Evolutionary conservation across 2,329 filamentous ascomycete species (phyloP), one percentile per base, ranked within the genome.

Genomic region (Colletotrichum higginsianum): DNA sequence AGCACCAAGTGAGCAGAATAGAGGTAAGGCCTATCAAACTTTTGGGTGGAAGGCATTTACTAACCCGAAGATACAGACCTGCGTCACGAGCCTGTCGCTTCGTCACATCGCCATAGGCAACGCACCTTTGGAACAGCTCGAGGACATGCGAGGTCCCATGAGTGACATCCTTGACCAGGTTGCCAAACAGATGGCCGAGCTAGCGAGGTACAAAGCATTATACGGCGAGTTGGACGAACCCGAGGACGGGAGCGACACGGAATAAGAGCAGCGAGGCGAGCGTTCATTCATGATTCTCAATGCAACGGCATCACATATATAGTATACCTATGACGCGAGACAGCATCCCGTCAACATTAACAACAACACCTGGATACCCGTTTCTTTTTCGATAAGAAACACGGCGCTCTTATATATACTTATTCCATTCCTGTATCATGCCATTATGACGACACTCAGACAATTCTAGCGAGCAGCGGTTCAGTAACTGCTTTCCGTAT

Each of bases 1-100:
- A 97, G 80, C 95, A 98, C 80, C 95, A 98, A 87, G 93, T 99
- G 76, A 95, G 93, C 80, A 91, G 96, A 78, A 97, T 99, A 80
- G 96, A 99, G 91, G 95, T 97, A 86, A 83, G 92, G 83, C 18
- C 13, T 23, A 16, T 16, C 18, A 16, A 5, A 21, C 23, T n/a
- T 8, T n/a, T 18, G 12, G 11, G 13, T 13, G 35, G 9, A 38
- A 35, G 6, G 7, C 16, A 26, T 30, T 61, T 57, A 60, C 77
- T 82, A 75, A 82, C 72, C n/a, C 46, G 16, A 40, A 18, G 12
- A 65, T 11, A 13, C 75, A 97, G 94, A 92, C 94, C 62, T 96
- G 94, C 79, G 89, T 95, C 76, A 93, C 92, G 42, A 94, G 94
- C 0, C 88, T 98, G 61, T 86, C 90, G 15, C 86, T 98, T 77